Evolutionary conservation across 345 rosid genomes (phyloP), one percentile per base, ranked within the genome.

Genomic region (Populus simonii): DNA sequence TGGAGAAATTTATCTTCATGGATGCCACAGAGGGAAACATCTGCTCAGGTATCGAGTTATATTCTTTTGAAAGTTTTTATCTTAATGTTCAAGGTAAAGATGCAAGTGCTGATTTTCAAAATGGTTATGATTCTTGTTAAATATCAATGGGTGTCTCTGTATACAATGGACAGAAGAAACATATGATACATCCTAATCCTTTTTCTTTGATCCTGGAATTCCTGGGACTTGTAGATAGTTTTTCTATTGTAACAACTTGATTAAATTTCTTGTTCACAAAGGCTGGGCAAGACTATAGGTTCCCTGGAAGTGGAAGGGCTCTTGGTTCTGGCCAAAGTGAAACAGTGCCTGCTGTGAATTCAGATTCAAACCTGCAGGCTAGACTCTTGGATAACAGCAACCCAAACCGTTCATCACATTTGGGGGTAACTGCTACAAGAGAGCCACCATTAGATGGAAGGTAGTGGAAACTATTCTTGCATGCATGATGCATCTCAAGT

Each of bases 1-100:
- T 93, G 96, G 98, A 90, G 98, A 84, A 91, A 88, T 76, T 70
- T 93, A 73, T 88, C 98, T 74, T 86, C 97, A 11, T 92, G 96
- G 99, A 87, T 93, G 89, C 99, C 94, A 70, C 92, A 79, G 81
- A 81, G 95, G 84, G 90, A 84, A 87, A 75, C 91, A 63, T 84
- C 91, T 75, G 73, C 80, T 80, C 94, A 88, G 96, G 97, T 93
- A 81, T 70, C 25, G 31, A 70, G 65, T 62, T 75, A 65, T 62
- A 63, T 18, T 55, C 68, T 39, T 74, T 63, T 23, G 70, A 55
- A 70, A 61, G 8, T 61, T 2, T 18, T 45, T 61, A 41, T 76
- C 27, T 43, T 55, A 20, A 6, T 74, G 71, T 65, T 53, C 3
- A 27, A 49, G 20, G 39, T 51, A 41, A 10, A 13, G 18, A 47